These are phyloP conservation scores for Ascochyta koolunga DNA, from an alignment of 2,329 filamentous ascomycete genomes.

Conservation along the genomic window DNA sequence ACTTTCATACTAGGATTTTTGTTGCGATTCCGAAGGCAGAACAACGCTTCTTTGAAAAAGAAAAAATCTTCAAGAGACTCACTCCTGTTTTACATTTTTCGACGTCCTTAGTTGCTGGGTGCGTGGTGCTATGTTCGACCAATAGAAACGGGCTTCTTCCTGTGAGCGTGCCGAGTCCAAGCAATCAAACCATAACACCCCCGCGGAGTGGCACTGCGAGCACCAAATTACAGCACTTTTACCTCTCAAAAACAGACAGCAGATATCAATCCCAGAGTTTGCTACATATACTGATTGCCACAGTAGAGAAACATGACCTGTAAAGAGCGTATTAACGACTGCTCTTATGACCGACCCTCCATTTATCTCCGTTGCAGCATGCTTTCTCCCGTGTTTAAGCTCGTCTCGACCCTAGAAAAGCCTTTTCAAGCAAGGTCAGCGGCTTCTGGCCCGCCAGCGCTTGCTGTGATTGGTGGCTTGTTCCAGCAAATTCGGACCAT, in stretches of 20 bases:
- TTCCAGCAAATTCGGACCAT: slow-evolving; percentile 1
- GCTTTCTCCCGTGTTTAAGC: slow-evolving; percentile 3
- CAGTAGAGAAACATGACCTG: not conserved
- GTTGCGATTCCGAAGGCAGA: too few species aligned
- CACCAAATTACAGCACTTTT: not conserved
- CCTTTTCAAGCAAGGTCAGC: not conserved
- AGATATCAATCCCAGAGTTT: not conserved
- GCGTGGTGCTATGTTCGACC: too few species aligned
- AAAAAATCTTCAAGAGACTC: too few species aligned
- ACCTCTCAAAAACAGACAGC: not conserved
- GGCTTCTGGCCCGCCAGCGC: not conserved
- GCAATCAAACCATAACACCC: not conserved
- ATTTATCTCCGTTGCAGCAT: slow-evolving; percentile 8
- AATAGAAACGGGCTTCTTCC: too few species aligned
- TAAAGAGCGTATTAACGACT: not conserved
- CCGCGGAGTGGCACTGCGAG: not conserved
- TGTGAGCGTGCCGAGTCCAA: too few species aligned
- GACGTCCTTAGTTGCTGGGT: too few species aligned
- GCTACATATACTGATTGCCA: too few species aligned
- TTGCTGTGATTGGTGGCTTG: not conserved
- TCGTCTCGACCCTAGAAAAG: not conserved
- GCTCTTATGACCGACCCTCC: slow-evolving; percentile 2
- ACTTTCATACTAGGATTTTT: too few species aligned
- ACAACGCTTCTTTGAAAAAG: too few species aligned
- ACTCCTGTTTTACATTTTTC: too few species aligned